Percentiles rank a stretch among this genome's conserved stretches.
phyloP scores from a whole-genome alignment of 2,329 filamentous ascomycete genomes.

The Pleurostoma richardsiae region DNA sequence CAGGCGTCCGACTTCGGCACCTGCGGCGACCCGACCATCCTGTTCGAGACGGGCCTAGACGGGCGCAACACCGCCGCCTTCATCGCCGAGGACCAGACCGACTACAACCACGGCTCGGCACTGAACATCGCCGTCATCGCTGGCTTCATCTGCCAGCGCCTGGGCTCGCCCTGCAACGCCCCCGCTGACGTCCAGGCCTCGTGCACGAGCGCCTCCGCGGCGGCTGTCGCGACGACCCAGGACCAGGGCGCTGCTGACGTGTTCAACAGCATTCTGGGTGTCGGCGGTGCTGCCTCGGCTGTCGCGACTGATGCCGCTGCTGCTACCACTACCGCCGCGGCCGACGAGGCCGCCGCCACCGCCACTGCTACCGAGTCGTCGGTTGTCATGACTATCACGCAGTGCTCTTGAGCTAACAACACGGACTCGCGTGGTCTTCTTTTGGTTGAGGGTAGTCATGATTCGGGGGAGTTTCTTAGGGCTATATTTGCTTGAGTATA shows the following conservation, averaged over 20 bases:
- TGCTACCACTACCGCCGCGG: constrained; percentile 5
- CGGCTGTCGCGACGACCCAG: constrained; percentile 18
- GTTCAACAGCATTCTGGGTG: constrained; percentile 22
- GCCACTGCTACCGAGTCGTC: constrained; percentile 4
- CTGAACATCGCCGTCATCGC: constrained; percentile 40
- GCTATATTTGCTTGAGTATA: not conserved
- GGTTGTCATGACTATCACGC: constrained; percentile 15
- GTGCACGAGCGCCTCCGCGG: constrained; percentile 17
- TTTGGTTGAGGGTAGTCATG: not conserved
- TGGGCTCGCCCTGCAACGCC: constrained; percentile 26
- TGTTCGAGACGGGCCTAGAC: constrained; percentile 36
- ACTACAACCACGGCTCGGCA: constrained; percentile 41
- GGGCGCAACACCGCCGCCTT: constrained; percentile 36
- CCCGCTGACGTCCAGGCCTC: constrained; percentile 16
- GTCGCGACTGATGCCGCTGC: constrained; percentile 11
- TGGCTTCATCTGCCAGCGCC: constrained; percentile 40
- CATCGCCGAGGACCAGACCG: constrained; percentile 30
- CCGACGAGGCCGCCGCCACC: constrained; percentile 3
- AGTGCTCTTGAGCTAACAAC: constrained; percentile 7
- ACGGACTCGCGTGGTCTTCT: not conserved
- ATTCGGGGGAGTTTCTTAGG: not conserved
- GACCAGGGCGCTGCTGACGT: constrained; percentile 25
- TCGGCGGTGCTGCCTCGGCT: constrained; percentile 8
- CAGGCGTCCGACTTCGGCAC: constrained; percentile 27
- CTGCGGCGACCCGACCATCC: constrained; percentile 34